Conservation (phyloP, 2,329 filamentous ascomycete species). For the Xylariaceae sp. region DNA sequence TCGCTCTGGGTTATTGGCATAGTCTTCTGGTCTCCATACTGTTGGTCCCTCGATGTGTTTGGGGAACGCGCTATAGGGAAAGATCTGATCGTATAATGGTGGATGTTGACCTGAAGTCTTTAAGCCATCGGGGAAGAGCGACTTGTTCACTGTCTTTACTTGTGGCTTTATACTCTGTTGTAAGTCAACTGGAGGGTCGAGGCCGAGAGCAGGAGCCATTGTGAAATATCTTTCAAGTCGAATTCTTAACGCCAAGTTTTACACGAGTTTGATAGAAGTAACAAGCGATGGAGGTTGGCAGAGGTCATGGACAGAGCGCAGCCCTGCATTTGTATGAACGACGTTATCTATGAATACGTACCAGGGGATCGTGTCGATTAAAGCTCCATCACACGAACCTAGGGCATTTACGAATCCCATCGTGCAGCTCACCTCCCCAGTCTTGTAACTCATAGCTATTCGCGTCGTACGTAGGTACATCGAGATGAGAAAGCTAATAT, state of each 20-base stretch:
- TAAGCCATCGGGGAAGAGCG: slow-evolving; percentile 60
- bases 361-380: too few species aligned
- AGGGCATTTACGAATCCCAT: background rate
- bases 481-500: background rate
- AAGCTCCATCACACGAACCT: too few species aligned
- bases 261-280: too few species aligned
- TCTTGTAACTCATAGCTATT: background rate
- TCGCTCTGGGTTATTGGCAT: slow-evolving; percentile 55
- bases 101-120: slow-evolving; percentile 63
- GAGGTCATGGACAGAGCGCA: too few species aligned
- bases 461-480: too few species aligned
- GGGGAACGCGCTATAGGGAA: slow-evolving; percentile 62
- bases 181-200: slow-evolving; percentile 16
- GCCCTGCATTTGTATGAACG: too few species aligned
- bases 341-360: too few species aligned
- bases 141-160: slow-evolving; percentile 27
- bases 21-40: slow-evolving; percentile 63
- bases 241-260: too few species aligned
- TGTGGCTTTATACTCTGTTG: slow-evolving; percentile 22
- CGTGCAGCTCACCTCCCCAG: slow-evolving; percentile 2
- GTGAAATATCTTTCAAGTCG: background rate
- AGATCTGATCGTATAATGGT: slow-evolving; percentile 59
- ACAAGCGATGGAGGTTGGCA: too few species aligned
- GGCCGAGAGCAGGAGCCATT: slow-evolving; percentile 29
- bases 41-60: slow-evolving; percentile 62